Evolutionary conservation across 2,329 filamentous ascomycete species (phyloP), one percentile per base, ranked within the genome.

Genomic region (Magnaporthiopsis rhizophila): DNA sequence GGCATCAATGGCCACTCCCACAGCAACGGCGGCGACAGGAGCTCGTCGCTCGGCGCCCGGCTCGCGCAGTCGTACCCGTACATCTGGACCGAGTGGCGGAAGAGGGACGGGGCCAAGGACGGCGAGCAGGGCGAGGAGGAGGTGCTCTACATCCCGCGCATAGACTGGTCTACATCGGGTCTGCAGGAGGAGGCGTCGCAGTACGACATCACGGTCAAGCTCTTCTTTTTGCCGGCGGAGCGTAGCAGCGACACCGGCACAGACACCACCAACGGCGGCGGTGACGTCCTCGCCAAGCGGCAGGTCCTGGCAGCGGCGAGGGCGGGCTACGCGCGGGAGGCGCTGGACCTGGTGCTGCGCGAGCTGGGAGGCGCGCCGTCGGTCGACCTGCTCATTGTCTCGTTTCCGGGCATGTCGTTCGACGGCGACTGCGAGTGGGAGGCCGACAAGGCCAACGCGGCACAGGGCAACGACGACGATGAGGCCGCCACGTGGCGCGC

Each of bases 191-290:
- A 96, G 69, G 82, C 89, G 32, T 81, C 84, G 65, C 88, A 92
- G 69, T 99, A 99, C 79, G 92, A 97, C 73, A 92, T 97, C 72
- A 97, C 94, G 0, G 89, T 95, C 66, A 99, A 99, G 78, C 79
- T 99, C 28, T 99, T 99, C 80, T 96, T 95, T 76, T 83, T 98
- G 34, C 89, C 92, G 1, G 85, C 84, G 24, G 85, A 91, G 63
- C 82, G 88, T 12, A 28, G 6, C 12, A 12, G 28, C 57, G 11
- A 18, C 45, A 2, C 15, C 45, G 15, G 36, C 36, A 2, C 36
- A 13, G 13, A 13, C 36, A 15, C 13, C 34, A 12, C 34, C 13
- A 38, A 38, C 36, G 36, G 15, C 13, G 36, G 15, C 36, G 36
- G 15, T 13, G 36, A 38, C 36, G 13, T 13, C 36, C 36, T 38